Evolutionary conservation across 371 early-diverging fungal genomes (phyloP), one percentile per base, ranked within the genome.

Genomic region (Coemansia sp.): DNA sequence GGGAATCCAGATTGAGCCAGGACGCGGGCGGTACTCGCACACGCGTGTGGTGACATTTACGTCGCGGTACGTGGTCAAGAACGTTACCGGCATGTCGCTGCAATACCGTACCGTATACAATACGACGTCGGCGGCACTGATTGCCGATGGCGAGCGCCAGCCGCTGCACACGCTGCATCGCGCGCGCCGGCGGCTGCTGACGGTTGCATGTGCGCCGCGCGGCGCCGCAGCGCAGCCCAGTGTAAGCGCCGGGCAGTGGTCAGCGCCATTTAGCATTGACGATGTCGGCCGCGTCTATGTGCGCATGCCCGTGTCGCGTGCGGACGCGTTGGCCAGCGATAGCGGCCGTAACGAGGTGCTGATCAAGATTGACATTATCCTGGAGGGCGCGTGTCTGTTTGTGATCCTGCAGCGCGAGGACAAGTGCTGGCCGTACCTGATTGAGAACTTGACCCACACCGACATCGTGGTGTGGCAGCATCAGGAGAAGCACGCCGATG

Each of bases 371-470:
- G 86, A 93, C 16, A 83, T 91, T 31, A 62, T 88, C 8, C 70
- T 97, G 60, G 90, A 96, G 55, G 89, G 88, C 36, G 94, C 99
- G 0, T 93, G 93, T 1, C 79, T 99, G 14, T 96, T 94, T 74
- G 87, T 99, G 39, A 74, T 90, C 0, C 78, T 96, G 50, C 83
- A 85, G 47, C 85, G 86, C 43, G 92, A 92, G 69, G 82, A 85
- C 40, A 14, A 26, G 34, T 81, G 86, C 56, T 99, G 99, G 99
- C 99, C 98, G 11, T 94, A 88, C 62, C 79, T 87, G 9, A 84
- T 99, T 49, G 91, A 92, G 35, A 98, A 98, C 80, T 67, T 83
- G n/a, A 91, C 94, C 0, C 82, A 84, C 4, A 86, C 85, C 32
- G 90, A 91, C 55, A 85, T 96, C 45, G 78, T 80, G 0, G 87